These are phyloP conservation scores for Globisporangium alternatum DNA, from an alignment of 352 stramenopile genomes.

Conservation along the genomic window DNA sequence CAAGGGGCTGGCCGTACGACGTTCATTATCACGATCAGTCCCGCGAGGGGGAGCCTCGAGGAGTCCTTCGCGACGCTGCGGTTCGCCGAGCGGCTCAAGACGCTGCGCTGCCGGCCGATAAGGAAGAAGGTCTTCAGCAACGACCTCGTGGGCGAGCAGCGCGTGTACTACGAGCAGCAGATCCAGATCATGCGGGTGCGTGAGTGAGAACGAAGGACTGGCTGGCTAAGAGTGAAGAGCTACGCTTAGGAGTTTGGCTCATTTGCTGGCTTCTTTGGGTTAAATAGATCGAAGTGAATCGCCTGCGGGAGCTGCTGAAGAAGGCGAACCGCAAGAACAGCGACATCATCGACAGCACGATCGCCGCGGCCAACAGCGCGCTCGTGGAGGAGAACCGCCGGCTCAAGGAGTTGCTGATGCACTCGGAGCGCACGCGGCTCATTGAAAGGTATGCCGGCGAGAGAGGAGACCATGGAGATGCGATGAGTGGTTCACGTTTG, in stretches of 20 bases:
- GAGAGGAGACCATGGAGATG: background rate
- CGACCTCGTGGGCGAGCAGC: constrained; percentile 50
- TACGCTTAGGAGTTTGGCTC: background rate
- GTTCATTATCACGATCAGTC: constrained; percentile 71
- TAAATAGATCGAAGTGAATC: constrained; percentile 51
- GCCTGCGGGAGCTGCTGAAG: constrained; percentile 46
- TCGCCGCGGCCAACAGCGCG: constrained; percentile 34
- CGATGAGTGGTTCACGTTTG: background rate
- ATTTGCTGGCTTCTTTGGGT: background rate
- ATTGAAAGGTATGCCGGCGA: constrained; percentile 30
- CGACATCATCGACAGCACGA: constrained; percentile 22
- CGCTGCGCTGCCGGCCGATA: constrained; percentile 53
- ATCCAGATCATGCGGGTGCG: constrained; percentile 64
- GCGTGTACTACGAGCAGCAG: constrained; percentile 64
- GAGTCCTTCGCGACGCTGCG: constrained; percentile 69
- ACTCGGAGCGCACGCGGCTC: constrained; percentile 45
- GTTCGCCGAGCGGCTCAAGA: constrained; percentile 65
- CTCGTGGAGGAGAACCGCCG: constrained; percentile 62
- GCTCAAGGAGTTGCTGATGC: constrained; percentile 54
- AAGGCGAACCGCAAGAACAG: constrained; percentile 37
- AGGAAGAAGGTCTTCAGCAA: constrained; percentile 46
- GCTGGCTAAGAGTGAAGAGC: background rate
- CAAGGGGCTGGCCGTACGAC: constrained; percentile 46
- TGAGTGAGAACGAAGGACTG: background rate
- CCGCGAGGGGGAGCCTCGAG: constrained; percentile 48